Evolutionary conservation across 2,329 filamentous ascomycete genomes (phyloP), one percentile per base, ranked within the genome.

Genomic region (Aspergillus sclerotialis): DNA sequence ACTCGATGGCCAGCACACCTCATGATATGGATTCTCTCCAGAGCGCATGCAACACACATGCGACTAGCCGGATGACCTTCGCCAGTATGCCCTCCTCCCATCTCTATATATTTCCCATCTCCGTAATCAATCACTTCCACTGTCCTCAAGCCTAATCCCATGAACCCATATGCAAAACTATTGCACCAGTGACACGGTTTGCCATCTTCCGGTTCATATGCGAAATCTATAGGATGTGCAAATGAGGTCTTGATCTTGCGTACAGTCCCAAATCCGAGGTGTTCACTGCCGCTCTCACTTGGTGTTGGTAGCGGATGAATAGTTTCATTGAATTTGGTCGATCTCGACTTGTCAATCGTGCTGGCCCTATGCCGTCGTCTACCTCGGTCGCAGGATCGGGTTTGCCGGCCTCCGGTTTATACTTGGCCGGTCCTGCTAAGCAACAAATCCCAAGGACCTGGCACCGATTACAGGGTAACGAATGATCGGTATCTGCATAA

Each of bases 101-200:
- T 32, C 30, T 70, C 67, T 1, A 55, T 52, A 30, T 57, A 63
- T 4, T 58, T 45, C 1, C 58, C 58, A 25, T 56, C 48, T 3
- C 52, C 28, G 40, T 58, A 60, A 11, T 54, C 43, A 4, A 63
- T 49, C 2, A 65, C 55, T 29, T 60, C 48, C 0, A 64, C 53
- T 23, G 27, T 29, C 19, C 53, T 42, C 32, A 54, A 48, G 2
- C 56, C 60, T 3, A 61, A 48, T 1, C 68, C 67, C 1, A 62
- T 35, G 7, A 70, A 51, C 2, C 61, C 58, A 29, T 67, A 69
- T 0, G 47, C 33, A 9, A 61, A 55, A 10, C 63, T 47, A 3
- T 43, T 34, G 40, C 66, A 70, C 55, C 63, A 69, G 38, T 64
- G 44, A 41, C 67, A 70, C 1, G 53, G 45, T 2, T 40, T 29